Evolutionary conservation across 352 stramenopile genomes (phyloP).

Genomic region (Discostella stelligera): DNA sequence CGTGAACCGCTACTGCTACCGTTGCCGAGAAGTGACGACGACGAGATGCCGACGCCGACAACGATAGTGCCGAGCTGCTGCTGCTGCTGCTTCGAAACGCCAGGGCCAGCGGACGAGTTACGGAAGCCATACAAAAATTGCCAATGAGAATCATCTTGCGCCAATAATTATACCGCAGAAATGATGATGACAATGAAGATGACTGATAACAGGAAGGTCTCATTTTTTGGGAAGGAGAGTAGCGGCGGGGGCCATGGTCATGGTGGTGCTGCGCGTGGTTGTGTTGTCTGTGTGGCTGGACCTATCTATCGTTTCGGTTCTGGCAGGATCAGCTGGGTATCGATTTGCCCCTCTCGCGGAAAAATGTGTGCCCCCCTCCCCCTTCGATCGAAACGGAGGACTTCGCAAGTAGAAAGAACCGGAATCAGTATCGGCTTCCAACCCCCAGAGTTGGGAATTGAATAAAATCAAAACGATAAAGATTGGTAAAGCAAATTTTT

Average conservation of each 20-base stretch:
- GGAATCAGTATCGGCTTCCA: too few relatives aligned
- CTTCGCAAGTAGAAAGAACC: too few relatives aligned
- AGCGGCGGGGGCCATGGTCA: neutral
- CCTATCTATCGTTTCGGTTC: too few relatives aligned
- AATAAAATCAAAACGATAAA: too few relatives aligned
- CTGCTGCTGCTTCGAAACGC: neutral
- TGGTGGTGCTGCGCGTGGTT: neutral
- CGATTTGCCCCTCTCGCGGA: too few relatives aligned
- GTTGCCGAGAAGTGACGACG: neutral
- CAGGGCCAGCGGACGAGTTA: neutral
- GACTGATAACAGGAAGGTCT: neutral
- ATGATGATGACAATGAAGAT: neutral
- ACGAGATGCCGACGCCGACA: neutral
- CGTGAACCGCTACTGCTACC: neutral
- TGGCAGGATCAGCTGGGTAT: too few relatives aligned
- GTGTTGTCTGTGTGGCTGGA: too few relatives aligned
- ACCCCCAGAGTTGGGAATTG: too few relatives aligned
- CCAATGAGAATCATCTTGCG: neutral
- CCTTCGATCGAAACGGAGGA: too few relatives aligned
- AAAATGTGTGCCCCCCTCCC: too few relatives aligned
- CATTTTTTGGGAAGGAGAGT: neutral
- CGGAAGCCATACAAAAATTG: neutral
- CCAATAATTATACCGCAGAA: neutral
- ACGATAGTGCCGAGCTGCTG: neutral
- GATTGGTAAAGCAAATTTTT: too few relatives aligned